These are phyloP conservation scores for Lentinula boryana DNA, from an alignment of 768 basidiomycete species.

Conservation along the genomic window DNA sequence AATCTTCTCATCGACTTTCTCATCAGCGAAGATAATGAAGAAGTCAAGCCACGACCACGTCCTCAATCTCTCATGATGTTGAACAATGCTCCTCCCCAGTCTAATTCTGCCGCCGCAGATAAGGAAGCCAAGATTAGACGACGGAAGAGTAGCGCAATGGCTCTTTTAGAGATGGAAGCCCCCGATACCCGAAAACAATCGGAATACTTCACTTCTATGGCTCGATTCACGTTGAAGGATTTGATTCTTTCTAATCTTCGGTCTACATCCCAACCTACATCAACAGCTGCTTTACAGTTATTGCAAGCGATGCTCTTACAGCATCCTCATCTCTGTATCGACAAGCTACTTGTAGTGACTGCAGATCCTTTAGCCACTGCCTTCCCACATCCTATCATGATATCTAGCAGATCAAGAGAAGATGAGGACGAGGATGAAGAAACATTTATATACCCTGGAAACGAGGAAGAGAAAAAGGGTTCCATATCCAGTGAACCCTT, in stretches of 20 bases:
- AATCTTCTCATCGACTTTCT: conserved; percentile 74
- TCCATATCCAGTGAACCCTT: conserved; percentile 22
- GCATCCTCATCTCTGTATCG: conserved; percentile 59
- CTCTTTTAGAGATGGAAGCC: conserved; percentile 81
- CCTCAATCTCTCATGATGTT: conserved; percentile 40
- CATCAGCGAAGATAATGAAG: conserved; percentile 79
- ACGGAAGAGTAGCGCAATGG: conserved; percentile 86
- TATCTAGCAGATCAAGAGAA: conserved; percentile 14
- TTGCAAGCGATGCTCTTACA: conserved; percentile 67
- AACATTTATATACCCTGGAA: conserved; percentile 20
- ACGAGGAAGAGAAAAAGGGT: conserved; percentile 11
- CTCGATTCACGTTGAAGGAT: conserved; percentile 89
- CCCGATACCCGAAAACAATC: conserved; percentile 65
- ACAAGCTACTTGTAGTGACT: conserved; percentile 65
- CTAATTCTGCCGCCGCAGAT: conserved; percentile 23
- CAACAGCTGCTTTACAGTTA: conserved; percentile 75
- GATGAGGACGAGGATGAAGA: conserved; percentile 39
- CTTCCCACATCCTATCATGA: conserved; percentile 56
- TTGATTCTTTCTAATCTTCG: conserved; percentile 74
- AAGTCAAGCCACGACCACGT: conserved; percentile 37
- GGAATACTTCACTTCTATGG: conserved; percentile 82
- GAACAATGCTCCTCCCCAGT: conserved; percentile 25
- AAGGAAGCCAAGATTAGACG: conserved; percentile 43
- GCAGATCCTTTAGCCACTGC: conserved; percentile 68
- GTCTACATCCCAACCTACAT: conserved; percentile 58